phyloP scores from a whole-genome alignment of 192 early-diverging fungal genomes.

The Coemansia sp. region DNA sequence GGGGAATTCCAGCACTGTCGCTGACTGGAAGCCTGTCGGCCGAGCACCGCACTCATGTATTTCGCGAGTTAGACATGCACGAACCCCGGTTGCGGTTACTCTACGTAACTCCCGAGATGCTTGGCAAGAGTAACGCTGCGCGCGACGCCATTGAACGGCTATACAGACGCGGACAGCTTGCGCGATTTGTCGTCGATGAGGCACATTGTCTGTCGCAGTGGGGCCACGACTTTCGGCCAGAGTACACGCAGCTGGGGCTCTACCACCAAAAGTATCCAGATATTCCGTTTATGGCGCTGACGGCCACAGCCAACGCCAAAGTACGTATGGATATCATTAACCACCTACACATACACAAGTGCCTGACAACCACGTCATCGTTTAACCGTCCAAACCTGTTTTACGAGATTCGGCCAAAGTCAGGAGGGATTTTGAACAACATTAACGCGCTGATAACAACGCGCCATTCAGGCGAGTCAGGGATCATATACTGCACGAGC shows the following conservation, averaged over 20 bases:
- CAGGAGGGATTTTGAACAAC: conserved; percentile 55
- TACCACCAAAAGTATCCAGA: conserved; percentile 68
- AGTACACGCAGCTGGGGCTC: conserved; percentile 75
- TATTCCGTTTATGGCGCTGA: conserved; percentile 90
- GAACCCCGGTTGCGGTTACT: conserved; percentile 60
- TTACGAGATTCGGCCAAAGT: conserved; percentile 68
- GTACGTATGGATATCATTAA: conserved; percentile 80
- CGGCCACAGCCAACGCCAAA: conserved; percentile 89
- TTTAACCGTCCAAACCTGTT: conserved; percentile 89
- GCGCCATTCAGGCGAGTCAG: conserved; percentile 63
- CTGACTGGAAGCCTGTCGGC: conserved; percentile 62
- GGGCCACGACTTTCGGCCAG: conserved; percentile 97
- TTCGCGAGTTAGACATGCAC: conserved; percentile 55
- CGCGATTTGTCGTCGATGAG: conserved; percentile 94
- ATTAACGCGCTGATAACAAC: conserved; percentile 69
- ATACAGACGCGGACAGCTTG: conserved; percentile 60
- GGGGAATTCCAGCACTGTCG: conserved; percentile 61
- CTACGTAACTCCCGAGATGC: conserved; percentile 89
- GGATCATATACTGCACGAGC: conserved; percentile 92
- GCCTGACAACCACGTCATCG: conserved; percentile 70
- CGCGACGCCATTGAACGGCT: conserved; percentile 57
- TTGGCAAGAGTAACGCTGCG: conserved; percentile 64
- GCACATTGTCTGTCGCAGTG: conserved; percentile 95
- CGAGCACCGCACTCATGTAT: conserved; percentile 55
- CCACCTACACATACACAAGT: conserved; percentile 68